Evolutionary conservation across 163 green algal species (phyloP), one percentile per base, ranked within the genome.

Genomic region (Prototheca wickerhamii): DNA sequence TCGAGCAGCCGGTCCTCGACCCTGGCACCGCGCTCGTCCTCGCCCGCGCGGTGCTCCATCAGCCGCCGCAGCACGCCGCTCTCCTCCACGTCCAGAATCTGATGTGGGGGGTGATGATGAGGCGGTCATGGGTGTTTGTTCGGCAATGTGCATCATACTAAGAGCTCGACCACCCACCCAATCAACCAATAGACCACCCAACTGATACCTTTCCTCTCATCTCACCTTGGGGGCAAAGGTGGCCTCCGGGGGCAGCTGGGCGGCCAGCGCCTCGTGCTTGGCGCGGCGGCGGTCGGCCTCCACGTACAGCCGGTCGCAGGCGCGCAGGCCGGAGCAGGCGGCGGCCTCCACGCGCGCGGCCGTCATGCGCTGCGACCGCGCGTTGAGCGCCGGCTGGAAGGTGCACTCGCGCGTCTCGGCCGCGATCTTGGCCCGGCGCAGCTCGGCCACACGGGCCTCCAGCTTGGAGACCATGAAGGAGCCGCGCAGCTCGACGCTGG

Each of bases 351-450:
- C 54, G 52, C 53, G n/a, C 60, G 63, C 33, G 57, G 33, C 15
- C 42, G 74, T 35, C 60, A 75, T 43, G 29, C 40, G 26, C 1
- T 59, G 50, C 35, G 67, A 76, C 25, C 46, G 56, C 50, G 26
- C 4, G 33, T 64, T 72, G 35, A 77, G 69, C 6, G 63, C 40
- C 0, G 78, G 78, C 23, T 46, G 60, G 51, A 83, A 83, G 34
- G 63, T 81, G 65, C 78, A 85, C 44, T 82, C 72, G 21, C 37
- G 12, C 53, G 83, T 40, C 52, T 83, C 78, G 10, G 37, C 10
- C 10, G 37, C 46, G 46, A 18, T 25, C 46, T 54, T 25, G 15
- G 52, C 60, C 7, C 72, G 72, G 29, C 60, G 51, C 50, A 64
- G 61, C 58, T 75, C 72, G 4, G 25, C 40, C 7, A 53, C 26